Conservation (phyloP, 495 filamentous ascomycete genomes). For the Penicillium fimorum region DNA sequence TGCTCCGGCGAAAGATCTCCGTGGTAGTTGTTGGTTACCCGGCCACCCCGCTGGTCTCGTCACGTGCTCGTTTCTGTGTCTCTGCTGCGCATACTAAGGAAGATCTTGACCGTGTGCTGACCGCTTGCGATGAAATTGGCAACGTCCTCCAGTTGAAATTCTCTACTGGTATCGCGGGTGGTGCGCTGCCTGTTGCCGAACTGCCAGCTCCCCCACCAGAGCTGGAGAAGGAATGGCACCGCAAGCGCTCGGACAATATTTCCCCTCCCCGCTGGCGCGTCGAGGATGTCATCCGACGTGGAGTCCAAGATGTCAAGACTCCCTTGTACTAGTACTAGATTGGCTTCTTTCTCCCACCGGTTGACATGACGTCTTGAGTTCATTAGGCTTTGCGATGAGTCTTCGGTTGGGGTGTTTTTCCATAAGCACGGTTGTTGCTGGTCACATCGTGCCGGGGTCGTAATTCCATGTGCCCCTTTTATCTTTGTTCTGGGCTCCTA, state of each 20-base stretch:
- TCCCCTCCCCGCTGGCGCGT: constrained; percentile 77
- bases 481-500: constrained; percentile 20
- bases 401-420: constrained; percentile 16
- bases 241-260: constrained; percentile 46
- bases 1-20: constrained; percentile 96
- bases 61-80: constrained; percentile 91
- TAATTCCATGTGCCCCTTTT: constrained; percentile 12
- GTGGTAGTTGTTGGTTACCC: constrained; percentile 98
- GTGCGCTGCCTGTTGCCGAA: constrained; percentile 68
- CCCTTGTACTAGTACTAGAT: constrained; percentile 52
- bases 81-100: constrained; percentile 97
- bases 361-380: constrained; percentile 22
- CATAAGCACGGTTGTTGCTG: constrained; percentile 42
- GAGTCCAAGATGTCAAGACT: constrained; percentile 75
- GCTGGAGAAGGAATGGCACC: constrained; percentile 61
- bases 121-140: constrained; percentile 89
- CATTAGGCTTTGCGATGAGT: constrained; percentile 16
- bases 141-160: constrained; percentile 93
- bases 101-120: constrained; percentile 85
- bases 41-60: constrained; percentile 93
- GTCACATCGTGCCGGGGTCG: constrained; percentile 37
- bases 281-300: constrained; percentile 73
- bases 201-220: constrained; percentile 69
- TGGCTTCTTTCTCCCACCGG: constrained; percentile 4
- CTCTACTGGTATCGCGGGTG: constrained; percentile 89